Percentiles rank a stretch among this genome's conserved stretches.
phyloP scores from a whole-genome alignment of 2,329 filamentous ascomycete species.

The Polytolypa hystricis region DNA sequence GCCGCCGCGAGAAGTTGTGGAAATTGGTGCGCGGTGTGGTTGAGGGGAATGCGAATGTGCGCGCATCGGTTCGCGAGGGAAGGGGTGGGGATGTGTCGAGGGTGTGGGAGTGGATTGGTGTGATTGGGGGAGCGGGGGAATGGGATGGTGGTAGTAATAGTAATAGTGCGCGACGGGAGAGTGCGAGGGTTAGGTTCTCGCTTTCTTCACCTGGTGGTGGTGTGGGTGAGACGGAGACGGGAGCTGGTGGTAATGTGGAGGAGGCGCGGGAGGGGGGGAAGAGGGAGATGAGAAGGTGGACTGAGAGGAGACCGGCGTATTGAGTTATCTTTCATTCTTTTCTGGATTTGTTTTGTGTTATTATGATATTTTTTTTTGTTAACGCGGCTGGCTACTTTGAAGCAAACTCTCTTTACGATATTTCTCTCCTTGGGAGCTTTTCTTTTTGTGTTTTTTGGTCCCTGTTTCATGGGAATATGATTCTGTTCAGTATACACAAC shows the following conservation, averaged over 20 bases:
- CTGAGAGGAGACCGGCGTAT: conserved; percentile 39
- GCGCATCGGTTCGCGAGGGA: conserved; percentile 58
- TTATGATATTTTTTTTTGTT: neutral
- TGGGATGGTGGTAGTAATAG: conserved; percentile 12
- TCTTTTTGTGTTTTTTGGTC: neutral
- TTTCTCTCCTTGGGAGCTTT: neutral
- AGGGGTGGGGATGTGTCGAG: conserved; percentile 47
- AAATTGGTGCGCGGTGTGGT: conserved; percentile 70
- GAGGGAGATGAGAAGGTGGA: conserved; percentile 32
- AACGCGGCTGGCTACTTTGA: neutral
- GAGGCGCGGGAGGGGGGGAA: conserved; percentile 20
- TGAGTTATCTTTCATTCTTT: conserved; percentile 16
- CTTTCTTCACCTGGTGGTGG: conserved; percentile 15
- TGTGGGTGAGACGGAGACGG: conserved; percentile 10
- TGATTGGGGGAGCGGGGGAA: conserved; percentile 37
- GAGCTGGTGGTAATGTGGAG: conserved; percentile 11
- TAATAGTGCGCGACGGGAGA: conserved; percentile 17
- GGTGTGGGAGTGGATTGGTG: conserved; percentile 58
- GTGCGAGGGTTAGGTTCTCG: conserved; percentile 20
- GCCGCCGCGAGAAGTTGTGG: conserved; percentile 73
- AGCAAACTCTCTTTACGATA: too few species aligned
- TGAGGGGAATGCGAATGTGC: conserved; percentile 86
- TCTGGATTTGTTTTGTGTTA: conserved; percentile 3
- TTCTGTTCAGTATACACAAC: neutral
- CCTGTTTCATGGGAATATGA: neutral